Evolutionary conservation across 2,329 filamentous ascomycete species (phyloP).

Genomic region (Cadophora gregata): DNA sequence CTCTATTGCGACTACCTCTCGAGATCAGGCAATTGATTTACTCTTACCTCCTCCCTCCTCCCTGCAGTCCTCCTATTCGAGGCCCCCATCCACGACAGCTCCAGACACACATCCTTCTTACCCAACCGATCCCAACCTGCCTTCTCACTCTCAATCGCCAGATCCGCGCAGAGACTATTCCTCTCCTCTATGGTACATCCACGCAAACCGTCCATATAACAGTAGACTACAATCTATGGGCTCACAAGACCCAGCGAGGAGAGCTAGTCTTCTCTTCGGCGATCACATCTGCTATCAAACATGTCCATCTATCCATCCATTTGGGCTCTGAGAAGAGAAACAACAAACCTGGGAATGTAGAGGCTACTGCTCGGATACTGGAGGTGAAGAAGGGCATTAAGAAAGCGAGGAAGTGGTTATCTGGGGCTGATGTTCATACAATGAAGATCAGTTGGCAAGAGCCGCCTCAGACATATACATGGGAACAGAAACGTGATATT

Average conservation of each 20-base stretch:
- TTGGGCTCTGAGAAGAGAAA: constrained; percentile 43
- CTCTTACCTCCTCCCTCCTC: constrained; percentile 28
- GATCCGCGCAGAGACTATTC: constrained; percentile 37
- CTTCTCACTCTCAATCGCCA: constrained; percentile 37
- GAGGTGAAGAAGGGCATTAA: constrained; percentile 39
- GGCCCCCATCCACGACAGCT: constrained; percentile 41
- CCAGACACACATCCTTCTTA: constrained; percentile 37
- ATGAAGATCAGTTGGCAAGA: constrained; percentile 40
- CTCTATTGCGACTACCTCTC: constrained; percentile 36
- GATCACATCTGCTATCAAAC: constrained; percentile 36
- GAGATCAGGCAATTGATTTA: constrained; percentile 39
- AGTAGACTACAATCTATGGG: constrained; percentile 41
- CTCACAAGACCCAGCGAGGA: constrained; percentile 38
- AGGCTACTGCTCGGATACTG: constrained; percentile 36
- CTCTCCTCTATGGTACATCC: constrained; percentile 37
- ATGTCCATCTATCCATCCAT: constrained; percentile 38
- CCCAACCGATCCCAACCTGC: constrained; percentile 33
- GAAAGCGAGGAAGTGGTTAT: constrained; percentile 39
- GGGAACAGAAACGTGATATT: constrained; percentile 39
- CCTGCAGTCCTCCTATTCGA: constrained; percentile 28
- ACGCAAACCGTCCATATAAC: constrained; percentile 34
- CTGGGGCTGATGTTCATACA: constrained; percentile 35
- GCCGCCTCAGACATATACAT: constrained; percentile 40
- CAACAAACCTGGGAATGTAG: constrained; percentile 44
- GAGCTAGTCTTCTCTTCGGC: constrained; percentile 34